Evolutionary conservation across 805 yeast genomes (phyloP).

Genomic region (Brettanomyces custersianus): DNA sequence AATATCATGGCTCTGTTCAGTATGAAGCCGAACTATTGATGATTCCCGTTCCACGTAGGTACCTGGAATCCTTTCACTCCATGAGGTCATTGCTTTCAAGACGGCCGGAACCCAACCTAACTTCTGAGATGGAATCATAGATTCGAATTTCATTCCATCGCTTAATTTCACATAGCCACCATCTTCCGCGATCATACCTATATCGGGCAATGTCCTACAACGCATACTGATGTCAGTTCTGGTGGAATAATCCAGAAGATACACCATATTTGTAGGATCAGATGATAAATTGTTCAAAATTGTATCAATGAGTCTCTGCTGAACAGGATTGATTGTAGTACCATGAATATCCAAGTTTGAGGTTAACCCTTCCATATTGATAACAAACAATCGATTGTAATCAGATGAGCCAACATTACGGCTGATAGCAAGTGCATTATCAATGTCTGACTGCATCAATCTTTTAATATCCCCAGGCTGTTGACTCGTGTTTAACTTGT

Average conservation of each 20-base stretch:
- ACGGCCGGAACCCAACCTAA: slow-evolving; percentile 55
- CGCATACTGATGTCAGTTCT: slow-evolving; percentile 56
- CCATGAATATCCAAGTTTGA: slow-evolving; percentile 25
- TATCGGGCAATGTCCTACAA: slow-evolving; percentile 54
- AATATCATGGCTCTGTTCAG: slow-evolving; percentile 56
- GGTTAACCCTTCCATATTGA: slow-evolving; percentile 41
- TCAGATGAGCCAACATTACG: slow-evolving; percentile 3
- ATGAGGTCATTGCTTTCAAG: slow-evolving; percentile 42
- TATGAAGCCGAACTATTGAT: slow-evolving; percentile 66
- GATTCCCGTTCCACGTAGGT: slow-evolving; percentile 66
- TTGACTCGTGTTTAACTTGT: slow-evolving; percentile 31
- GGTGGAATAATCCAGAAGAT: slow-evolving; percentile 58
- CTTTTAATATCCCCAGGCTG: slow-evolving; percentile 14
- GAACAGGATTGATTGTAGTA: slow-evolving; percentile 38
- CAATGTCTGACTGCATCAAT: slow-evolving; percentile 12
- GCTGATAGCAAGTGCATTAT: not conserved
- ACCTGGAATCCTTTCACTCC: slow-evolving; percentile 74
- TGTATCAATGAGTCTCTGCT: slow-evolving; percentile 48
- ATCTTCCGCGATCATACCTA: slow-evolving; percentile 85
- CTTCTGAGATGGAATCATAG: slow-evolving; percentile 47
- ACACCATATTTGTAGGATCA: slow-evolving; percentile 58
- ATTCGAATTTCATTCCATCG: slow-evolving; percentile 47
- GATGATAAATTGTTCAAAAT: slow-evolving; percentile 50
- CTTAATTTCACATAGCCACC: slow-evolving; percentile 70
- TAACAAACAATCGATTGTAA: slow-evolving; percentile 33